Percentiles rank a stretch among this genome's conserved stretches.
phyloP scores from a whole-genome alignment of 2,329 filamentous ascomycete species.

The Ophiostoma perfectum region DNA sequence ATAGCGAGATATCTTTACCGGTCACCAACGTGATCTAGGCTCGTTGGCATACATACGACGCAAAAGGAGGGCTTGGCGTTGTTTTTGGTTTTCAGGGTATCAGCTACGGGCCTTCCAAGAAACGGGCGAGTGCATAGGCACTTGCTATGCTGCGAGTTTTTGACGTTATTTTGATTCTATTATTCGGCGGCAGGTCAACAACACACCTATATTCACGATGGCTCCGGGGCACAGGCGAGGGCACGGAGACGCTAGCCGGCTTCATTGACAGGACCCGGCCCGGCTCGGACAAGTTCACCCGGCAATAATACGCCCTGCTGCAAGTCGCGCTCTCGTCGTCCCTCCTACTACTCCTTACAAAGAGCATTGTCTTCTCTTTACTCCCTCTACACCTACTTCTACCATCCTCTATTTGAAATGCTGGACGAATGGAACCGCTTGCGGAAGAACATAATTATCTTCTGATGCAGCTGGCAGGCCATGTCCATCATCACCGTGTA shows the following conservation, averaged over 20 bases:
- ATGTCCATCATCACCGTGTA: background rate
- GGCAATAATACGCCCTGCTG: background rate
- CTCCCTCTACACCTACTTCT: background rate
- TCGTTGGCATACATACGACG: background rate
- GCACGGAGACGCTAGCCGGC: too few species aligned
- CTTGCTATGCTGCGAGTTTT: background rate
- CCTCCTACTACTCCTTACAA: background rate
- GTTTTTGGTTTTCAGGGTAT: background rate
- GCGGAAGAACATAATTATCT: background rate
- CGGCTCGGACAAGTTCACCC: background rate
- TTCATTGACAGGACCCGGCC: too few species aligned
- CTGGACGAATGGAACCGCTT: conserved; percentile 3
- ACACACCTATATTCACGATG: background rate
- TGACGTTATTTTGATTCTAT: background rate
- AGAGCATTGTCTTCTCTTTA: background rate
- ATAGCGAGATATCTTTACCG: too few species aligned
- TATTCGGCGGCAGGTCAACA: background rate
- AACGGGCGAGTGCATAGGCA: background rate
- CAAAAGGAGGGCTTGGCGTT: background rate
- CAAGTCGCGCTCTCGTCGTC: background rate
- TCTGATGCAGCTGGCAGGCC: background rate
- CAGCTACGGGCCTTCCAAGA: background rate
- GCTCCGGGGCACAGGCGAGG: background rate
- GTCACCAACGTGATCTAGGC: too few species aligned
- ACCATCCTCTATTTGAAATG: conserved; percentile 7